These are phyloP conservation scores for Pleomassaria siparia DNA, from an alignment of 2,329 filamentous ascomycete species.

Conservation along the genomic window DNA sequence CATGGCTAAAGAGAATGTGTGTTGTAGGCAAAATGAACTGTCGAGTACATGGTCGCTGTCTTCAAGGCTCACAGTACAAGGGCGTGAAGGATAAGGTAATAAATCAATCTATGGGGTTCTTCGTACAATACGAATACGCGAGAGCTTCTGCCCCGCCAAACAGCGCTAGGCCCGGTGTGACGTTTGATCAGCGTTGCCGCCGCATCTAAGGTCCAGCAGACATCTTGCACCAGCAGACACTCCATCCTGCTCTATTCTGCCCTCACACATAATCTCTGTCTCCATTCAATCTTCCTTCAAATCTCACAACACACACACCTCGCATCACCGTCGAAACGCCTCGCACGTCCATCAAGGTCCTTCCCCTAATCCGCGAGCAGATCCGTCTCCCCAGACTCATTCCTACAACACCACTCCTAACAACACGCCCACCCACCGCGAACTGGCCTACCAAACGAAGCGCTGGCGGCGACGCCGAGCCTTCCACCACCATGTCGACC, in stretches of 20 bases:
- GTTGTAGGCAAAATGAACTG: no score
- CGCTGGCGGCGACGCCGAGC: constrained; percentile 16
- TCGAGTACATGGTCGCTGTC: no score
- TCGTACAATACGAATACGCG: not conserved
- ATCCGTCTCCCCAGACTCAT: constrained; percentile 6
- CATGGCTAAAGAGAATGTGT: no score
- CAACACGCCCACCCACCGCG: not conserved
- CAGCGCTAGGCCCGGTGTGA: not conserved
- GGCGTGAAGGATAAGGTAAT: no score
- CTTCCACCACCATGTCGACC: constrained; percentile 43
- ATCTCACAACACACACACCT: not conserved
- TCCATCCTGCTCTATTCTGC: not conserved
- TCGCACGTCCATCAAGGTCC: not conserved
- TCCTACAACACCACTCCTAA: not conserved
- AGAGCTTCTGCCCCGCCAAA: constrained; percentile 1
- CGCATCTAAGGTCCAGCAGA: not conserved
- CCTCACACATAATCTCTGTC: not conserved
- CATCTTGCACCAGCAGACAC: not conserved
- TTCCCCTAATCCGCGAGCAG: constrained; percentile 14
- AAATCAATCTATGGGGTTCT: no score
- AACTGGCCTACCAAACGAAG: constrained; percentile 22
- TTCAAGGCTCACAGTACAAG: no score
- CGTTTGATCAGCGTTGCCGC: constrained; percentile 1
- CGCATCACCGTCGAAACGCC: constrained; percentile 1
- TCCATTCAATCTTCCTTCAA: not conserved